Evolutionary conservation across 2,329 filamentous ascomycete species (phyloP), one percentile per base, ranked within the genome.

Genomic region (Exserohilum rostratum): DNA sequence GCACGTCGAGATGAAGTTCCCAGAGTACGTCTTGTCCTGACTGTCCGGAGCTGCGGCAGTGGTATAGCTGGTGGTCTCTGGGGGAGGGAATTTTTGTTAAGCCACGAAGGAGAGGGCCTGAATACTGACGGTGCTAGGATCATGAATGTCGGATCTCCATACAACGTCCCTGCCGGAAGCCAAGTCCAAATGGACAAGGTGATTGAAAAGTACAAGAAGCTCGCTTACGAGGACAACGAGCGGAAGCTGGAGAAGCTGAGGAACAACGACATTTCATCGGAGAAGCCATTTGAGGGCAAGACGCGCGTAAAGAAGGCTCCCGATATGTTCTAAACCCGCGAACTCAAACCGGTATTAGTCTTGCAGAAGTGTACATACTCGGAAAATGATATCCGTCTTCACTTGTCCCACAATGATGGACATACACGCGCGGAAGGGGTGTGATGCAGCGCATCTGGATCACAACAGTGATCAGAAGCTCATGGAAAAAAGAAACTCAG

Each of bases 161-260:
- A 80, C 74, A 90, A 90, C 68, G 82, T 88, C 50, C 76, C 81
- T 29, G 85, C 87, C 38, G 87, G 87, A 46, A 83, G 83, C 58
- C 74, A 80, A 50, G 82, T 81, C 44, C 82, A 87, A 67, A 77
- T 90, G 64, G 82, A 83, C 68, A 72, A 80, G 47, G 78, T 88
- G 50, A 83, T 87, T 55, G 83, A 81, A 27, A 85, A 88, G 76
- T 89, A 87, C 71, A 77, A 86, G 72, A 81, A 82, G 66, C 69
- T 83, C 67, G 82, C 85, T 53, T 76, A 78, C 68, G 81, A 83
- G 55, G 79, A 79, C 54, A 83, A 88, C 57, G 82, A 82, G 70
- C 78, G 78, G 68, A 86, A 85, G 72, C 72, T 83, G 54, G 72
- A 76, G 68, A 75, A 76, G 11, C 55, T 74, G 18, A 61, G 68